phyloP scores from a whole-genome alignment of 345 rosid genomes.

The Triadica sebifera region DNA sequence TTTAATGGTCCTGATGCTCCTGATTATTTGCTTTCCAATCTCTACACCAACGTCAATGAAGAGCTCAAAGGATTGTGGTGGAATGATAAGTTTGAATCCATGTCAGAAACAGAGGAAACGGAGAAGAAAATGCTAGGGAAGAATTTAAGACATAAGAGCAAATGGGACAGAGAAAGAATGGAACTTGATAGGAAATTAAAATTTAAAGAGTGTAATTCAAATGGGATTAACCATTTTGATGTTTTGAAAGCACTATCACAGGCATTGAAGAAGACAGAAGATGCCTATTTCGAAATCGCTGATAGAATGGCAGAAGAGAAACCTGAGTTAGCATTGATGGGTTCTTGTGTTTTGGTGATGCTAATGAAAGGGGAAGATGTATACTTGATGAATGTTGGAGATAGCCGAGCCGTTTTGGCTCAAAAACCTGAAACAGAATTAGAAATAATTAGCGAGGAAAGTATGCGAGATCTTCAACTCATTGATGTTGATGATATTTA shows the following conservation, averaged over 20 bases:
- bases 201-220: conserved; percentile 11
- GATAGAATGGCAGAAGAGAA: conserved; percentile 64
- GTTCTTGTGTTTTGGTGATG: conserved; percentile 86
- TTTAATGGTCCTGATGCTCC: conserved; percentile 95
- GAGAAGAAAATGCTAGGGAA: conserved; percentile 18
- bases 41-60: conserved; percentile 58
- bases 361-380: conserved; percentile 89
- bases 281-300: conserved; percentile 51
- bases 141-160: conserved; percentile 37
- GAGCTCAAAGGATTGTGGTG: conserved; percentile 66
- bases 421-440: conserved; percentile 44
- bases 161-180: conserved; percentile 63
- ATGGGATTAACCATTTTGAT: conserved; percentile 42
- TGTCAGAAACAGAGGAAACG: conserved; percentile 13
- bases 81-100: conserved; percentile 41
- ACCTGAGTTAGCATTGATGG: conserved; percentile 91
- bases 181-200: conserved; percentile 66
- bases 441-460: conserved; percentile 42
- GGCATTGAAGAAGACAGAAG: conserved; percentile 74
- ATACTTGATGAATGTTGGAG: conserved; percentile 90
- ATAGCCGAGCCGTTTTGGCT: conserved; percentile 78
- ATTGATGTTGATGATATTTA: conserved; percentile 18
- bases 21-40: conserved; percentile 65
- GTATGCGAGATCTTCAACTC: conserved; percentile 5
- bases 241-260: conserved; percentile 59